Evolutionary conservation across 192 early-diverging fungal species (phyloP).

Genomic region (Rhizophlyctis rosea): DNA sequence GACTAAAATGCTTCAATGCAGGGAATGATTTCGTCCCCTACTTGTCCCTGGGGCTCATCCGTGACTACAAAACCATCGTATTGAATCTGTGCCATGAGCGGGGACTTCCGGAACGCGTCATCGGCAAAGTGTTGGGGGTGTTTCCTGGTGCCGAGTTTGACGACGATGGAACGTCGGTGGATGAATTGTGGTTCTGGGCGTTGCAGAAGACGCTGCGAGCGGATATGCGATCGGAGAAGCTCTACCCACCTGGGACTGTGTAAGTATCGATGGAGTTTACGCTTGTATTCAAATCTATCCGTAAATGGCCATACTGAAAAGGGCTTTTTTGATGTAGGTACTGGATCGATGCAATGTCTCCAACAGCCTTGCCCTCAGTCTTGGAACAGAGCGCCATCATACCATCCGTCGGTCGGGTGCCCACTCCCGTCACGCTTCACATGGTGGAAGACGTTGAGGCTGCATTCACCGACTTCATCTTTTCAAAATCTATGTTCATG

Average conservation of each 20-base stretch:
- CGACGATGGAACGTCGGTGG: constrained; percentile 26
- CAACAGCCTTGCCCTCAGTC: constrained; percentile 4
- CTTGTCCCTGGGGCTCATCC: constrained; percentile 72
- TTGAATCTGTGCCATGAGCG: constrained; percentile 39
- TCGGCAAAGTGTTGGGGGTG: constrained; percentile 42
- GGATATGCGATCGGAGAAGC: constrained; percentile 79
- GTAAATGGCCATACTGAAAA: constrained; percentile 9
- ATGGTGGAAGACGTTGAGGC: constrained; percentile 72
- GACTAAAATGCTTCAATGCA: constrained; percentile 12
- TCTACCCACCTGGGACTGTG: constrained; percentile 64
- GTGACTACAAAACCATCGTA: constrained; percentile 76
- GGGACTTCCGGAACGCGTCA: constrained; percentile 45
- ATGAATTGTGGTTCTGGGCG: constrained; percentile 82
- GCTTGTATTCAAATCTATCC: constrained; percentile 40
- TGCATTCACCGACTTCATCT: constrained; percentile 74
- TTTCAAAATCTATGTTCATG: constrained; percentile 74
- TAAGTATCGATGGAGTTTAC: constrained; percentile 34
- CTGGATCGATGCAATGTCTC: constrained; percentile 19
- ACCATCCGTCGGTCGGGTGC: not conserved
- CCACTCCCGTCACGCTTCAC: constrained; percentile 41
- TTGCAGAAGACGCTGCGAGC: constrained; percentile 77
- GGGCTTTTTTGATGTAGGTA: constrained; percentile 8
- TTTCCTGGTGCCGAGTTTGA: constrained; percentile 7
- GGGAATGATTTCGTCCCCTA: constrained; percentile 77
- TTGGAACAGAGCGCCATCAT: not conserved